Conservation (phyloP, 2,329 filamentous ascomycete genomes). For the Aspergillus spinulosporus region DNA sequence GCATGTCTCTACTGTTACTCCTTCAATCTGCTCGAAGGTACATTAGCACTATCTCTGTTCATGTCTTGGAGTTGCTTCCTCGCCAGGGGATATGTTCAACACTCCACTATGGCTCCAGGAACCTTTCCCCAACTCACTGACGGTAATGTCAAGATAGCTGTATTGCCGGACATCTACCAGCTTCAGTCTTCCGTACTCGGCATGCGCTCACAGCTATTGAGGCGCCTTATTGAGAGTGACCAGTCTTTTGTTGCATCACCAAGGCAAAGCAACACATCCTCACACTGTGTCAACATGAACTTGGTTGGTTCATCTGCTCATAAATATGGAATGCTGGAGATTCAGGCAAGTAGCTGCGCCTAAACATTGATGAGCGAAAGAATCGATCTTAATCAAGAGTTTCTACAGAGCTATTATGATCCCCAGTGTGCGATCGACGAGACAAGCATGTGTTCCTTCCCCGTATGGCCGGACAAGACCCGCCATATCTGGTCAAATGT, state of each 20-base stretch:
- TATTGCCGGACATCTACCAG: slow-evolving; percentile 39
- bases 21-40: background rate
- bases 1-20: background rate
- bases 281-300: slow-evolving; percentile 1
- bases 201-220: slow-evolving; percentile 9
- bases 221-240: background rate
- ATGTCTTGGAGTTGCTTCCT: slow-evolving; percentile 5
- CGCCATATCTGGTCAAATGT: slow-evolving; percentile 19
- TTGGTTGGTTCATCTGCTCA: slow-evolving; percentile 12
- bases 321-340: slow-evolving; percentile 16
- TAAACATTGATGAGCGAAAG: background rate
- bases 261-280: background rate
- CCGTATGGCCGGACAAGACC: slow-evolving; percentile 13
- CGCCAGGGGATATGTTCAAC: background rate
- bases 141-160: slow-evolving; percentile 42
- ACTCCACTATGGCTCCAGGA: background rate
- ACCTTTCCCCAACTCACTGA: slow-evolving; percentile 40
- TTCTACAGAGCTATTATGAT: background rate
- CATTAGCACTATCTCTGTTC: background rate
- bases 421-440: background rate
- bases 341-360: slow-evolving; percentile 6
- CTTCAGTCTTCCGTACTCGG: slow-evolving; percentile 35
- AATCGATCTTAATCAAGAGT: background rate
- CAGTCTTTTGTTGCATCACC: too few relatives aligned
- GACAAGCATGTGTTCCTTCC: background rate